Base-by-base conservation (phyloP, 2,329 filamentous ascomycete genomes). In the Calonectria multiphialidica region DNA sequence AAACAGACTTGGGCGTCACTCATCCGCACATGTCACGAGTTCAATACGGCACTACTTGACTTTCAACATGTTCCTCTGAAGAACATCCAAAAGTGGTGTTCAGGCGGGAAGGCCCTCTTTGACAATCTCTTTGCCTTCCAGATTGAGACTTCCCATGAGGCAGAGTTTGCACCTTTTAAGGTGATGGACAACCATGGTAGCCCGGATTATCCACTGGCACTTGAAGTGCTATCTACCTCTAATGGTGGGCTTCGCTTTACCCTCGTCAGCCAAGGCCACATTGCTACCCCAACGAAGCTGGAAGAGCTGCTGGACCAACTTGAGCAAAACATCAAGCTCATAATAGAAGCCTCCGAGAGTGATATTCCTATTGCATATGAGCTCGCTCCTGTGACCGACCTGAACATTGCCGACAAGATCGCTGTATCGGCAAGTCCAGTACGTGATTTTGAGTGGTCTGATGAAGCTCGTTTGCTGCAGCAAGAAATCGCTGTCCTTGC, bases 81-180 rank as follows among this genome's bases (percentile, higher is more conserved):
- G 25, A 90, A 94, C 55, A 93, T 98, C 40, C 92, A 94, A 78
- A 97, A 95, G 81, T 97, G 94, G 93, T 92, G 91, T 75, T 87
- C 89, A 0, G 85, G 86, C 5, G 88, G 88, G 4, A 84, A 89
- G 49, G 86, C 90, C 0, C 83, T 96, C 2, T 98, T 98, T 79
- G 93, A 98, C 71, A 93, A 88, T 0, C 85, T 98, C 1, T 97
- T 98, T 76, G 93, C 95, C 0, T 98, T 96, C 80, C 94, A 97
- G 78, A 87, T 88, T 42, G 85, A 90, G 10, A 77, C 82, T 0
- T 73, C 79, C 1, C 70, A 77, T 0, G 68, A 78, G 0, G 79
- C 78, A n/a, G 74, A 81, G 4, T 76, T 82, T 2, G 68, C 76
- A 1, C 76, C 91, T 1, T 96, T 94, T 92, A 84, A 83, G 0